Percentiles rank a stretch among this genome's conserved stretches.
These are phyloP conservation scores for Suillus tomentosus DNA, from an alignment of 768 basidiomycete species.

Conservation along the genomic window DNA sequence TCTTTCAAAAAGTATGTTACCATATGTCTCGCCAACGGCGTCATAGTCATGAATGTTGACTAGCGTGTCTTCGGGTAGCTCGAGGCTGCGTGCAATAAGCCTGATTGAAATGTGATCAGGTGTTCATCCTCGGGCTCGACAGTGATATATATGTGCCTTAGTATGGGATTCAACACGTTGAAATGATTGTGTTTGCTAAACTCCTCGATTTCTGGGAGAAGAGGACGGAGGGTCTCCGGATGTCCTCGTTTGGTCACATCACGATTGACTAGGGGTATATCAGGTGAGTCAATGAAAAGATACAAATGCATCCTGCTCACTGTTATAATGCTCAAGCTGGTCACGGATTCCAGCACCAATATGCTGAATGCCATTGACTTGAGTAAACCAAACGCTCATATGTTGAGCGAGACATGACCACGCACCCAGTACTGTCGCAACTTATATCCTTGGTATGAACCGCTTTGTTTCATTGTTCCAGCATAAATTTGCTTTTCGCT, in stretches of 20 bases:
- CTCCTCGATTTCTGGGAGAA: conserved; percentile 52
- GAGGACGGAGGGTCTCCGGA: conserved; percentile 50
- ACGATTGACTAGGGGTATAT: conserved; percentile 45
- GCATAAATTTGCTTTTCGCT: conserved; percentile 46
- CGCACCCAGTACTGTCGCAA: conserved; percentile 50
- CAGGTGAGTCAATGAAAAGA: conserved; percentile 1
- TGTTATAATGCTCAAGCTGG: conserved; percentile 64
- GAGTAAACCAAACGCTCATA: neutral
- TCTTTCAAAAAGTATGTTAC: conserved; percentile 26
- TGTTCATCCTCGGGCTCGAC: neutral
- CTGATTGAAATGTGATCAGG: conserved; percentile 26
- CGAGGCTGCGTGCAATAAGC: conserved; percentile 51
- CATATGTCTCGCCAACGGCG: conserved; percentile 43
- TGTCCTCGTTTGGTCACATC: conserved; percentile 49
- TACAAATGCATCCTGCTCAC: conserved; percentile 36
- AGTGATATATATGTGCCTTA: conserved; percentile 36
- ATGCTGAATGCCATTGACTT: conserved; percentile 41
- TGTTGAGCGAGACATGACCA: neutral
- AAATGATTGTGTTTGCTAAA: conserved; percentile 55
- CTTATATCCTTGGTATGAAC: conserved; percentile 58
- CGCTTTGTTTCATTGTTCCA: conserved; percentile 44
- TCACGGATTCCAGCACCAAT: conserved; percentile 64
- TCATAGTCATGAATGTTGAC: conserved; percentile 50
- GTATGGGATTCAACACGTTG: conserved; percentile 49
- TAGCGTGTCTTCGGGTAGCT: conserved; percentile 54